Evolutionary conservation across 768 basidiomycete species (phyloP).

Genomic region (Mycena rosella): DNA sequence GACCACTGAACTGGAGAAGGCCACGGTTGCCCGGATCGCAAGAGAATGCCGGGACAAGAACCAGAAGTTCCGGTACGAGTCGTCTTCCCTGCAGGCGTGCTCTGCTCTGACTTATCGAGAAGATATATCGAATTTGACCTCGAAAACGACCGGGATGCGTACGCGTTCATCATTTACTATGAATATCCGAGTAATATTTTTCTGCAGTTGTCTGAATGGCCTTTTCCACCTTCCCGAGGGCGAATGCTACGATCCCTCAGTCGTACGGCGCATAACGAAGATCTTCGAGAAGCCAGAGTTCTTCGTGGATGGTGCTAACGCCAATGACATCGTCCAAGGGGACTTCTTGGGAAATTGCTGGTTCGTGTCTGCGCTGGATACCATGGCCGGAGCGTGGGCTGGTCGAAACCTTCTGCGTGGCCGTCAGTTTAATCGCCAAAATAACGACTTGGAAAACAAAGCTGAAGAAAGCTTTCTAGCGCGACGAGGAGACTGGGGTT

Average conservation of each 20-base stretch:
- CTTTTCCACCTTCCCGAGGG: not conserved
- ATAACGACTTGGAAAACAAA: no score
- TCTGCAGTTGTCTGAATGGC: conserved; percentile 6
- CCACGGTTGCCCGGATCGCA: conserved; percentile 12
- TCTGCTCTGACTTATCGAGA: not conserved
- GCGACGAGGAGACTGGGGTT: conserved; percentile 64
- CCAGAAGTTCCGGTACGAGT: conserved; percentile 17
- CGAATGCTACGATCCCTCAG: conserved; percentile 44
- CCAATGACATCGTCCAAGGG: conserved; percentile 63
- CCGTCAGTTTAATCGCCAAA: conserved; percentile 48
- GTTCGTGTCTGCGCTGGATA: conserved; percentile 65
- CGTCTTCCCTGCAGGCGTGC: not conserved
- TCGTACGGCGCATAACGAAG: conserved; percentile 59
- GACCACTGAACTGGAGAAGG: conserved; percentile 17
- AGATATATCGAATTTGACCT: conserved; percentile 72
- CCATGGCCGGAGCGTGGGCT: conserved; percentile 57
- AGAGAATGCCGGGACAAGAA: conserved; percentile 18
- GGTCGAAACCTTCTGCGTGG: conserved; percentile 66
- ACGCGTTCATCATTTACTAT: no score
- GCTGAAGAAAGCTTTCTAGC: no score
- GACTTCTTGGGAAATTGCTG: conserved; percentile 64
- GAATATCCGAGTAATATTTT: no score
- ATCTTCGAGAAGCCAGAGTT: conserved; percentile 66
- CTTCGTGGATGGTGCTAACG: conserved; percentile 56
- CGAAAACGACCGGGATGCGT: conserved; percentile 50